Base-by-base conservation (phyloP, 352 stramenopile genomes). In the Aphanomyces euteiches region DNA sequence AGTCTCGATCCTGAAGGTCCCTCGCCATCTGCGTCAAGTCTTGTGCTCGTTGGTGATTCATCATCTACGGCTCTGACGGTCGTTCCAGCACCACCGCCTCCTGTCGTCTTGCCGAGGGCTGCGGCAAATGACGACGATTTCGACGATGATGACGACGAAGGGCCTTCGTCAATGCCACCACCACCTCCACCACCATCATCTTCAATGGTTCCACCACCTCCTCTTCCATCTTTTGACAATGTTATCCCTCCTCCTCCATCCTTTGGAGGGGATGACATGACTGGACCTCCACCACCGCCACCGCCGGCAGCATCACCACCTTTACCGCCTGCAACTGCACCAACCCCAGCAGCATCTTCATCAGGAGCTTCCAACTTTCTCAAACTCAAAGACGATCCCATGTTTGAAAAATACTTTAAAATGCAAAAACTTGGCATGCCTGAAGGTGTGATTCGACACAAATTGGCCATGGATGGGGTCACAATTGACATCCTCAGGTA, bases 371-470 rank as follows among this genome's bases (percentile, higher is more conserved):
- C 28, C 28, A 28, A 28, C 78, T 47, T 79, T 82, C 10, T 94
- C 38, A 92, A 92, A 69, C 69, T 94, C 0, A 92, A 94, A 69
- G 84, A 94, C 61, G 87, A 94, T 56, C 87, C 85, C 10, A 79
- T 66, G 7, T 94, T 86, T 73, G 74, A 82, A 65, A 92, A 90
- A 84, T 93, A 92, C 73, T 94, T 94, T 65, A 90, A 78, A 73
- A 94, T 94, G 86, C 75, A 81, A 43, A 92, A 92, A 65, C 75
- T 94, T 47, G 84, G 83, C 1, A 85, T 94, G 75, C 84, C 86
- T 0, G 86, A 94, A 47, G 82, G 81, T 0, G 77, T 89, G 3
- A 92, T 94, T 74, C 78, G 87, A 38, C 86, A 94, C 53, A 94
- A 94, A 67, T 59, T 94, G 36, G 79, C 81, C 74, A 85, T 94